phyloP scores from a whole-genome alignment of 352 stramenopile species.

The Pythium utonaiense region DNA sequence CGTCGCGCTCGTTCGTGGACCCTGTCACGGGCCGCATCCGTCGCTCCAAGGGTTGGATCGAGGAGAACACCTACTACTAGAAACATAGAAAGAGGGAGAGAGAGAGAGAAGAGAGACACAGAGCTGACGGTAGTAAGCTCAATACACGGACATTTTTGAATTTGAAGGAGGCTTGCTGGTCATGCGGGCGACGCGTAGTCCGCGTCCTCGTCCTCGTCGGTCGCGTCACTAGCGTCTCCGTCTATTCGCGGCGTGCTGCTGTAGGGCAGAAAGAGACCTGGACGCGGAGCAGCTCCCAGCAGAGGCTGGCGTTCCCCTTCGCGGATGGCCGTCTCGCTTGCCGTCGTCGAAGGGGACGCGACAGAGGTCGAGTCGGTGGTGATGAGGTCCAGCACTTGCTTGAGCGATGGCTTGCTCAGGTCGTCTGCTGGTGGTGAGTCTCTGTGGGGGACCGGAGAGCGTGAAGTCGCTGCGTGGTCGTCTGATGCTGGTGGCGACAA shows the following conservation, averaged over 20 bases:
- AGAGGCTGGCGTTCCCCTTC: constrained; percentile 12
- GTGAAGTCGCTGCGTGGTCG: not conserved
- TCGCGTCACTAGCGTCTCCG: constrained; percentile 16
- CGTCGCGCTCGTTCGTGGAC: constrained; percentile 54
- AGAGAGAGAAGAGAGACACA: no score
- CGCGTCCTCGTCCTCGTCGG: constrained; percentile 17
- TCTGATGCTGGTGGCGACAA: not conserved
- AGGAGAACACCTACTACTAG: constrained; percentile 84
- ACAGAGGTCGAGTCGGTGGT: constrained; percentile 1
- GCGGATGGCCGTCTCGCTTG: not conserved
- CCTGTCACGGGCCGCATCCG: constrained; percentile 48
- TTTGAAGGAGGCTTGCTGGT: not conserved
- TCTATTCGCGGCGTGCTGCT: constrained; percentile 2
- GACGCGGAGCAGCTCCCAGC: constrained; percentile 37
- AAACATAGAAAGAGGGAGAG: not conserved
- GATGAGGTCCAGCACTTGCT: constrained; percentile 19
- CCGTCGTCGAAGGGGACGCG: not conserved
- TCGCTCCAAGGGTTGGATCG: constrained; percentile 62
- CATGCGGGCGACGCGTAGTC: not conserved
- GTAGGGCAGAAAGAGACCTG: constrained; percentile 14
- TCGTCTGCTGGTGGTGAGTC: not conserved
- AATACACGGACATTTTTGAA: constrained; percentile 3
- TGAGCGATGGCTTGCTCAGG: constrained; percentile 14
- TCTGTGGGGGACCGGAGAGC: constrained; percentile 6
- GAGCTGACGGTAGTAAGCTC: not conserved